Base-by-base conservation (phyloP, 805 yeast species). In the Wickerhamia fluorescens region DNA sequence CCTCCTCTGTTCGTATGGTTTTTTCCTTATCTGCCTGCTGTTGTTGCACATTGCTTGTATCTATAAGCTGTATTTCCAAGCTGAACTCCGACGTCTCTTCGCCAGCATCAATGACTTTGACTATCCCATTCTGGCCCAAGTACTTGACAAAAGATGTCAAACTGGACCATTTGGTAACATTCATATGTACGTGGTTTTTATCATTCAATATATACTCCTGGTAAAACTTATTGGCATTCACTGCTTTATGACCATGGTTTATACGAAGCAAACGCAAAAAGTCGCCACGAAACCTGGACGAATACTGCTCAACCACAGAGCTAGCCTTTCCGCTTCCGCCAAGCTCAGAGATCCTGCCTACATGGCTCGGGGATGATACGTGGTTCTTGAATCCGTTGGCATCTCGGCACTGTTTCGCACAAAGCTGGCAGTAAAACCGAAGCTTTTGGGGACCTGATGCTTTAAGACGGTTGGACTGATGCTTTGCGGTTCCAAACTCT, bases 381-480 rank as follows among this genome's bases (percentile, higher is more conserved):
- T 92, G 99, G 45, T 89, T 81, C 45, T 82, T 80, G 62, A 83
- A 92, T 15, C 98, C 99, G 56, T 92, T 89, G 38, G 83, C 94
- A 51, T 94, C 99, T 31, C 96, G 62, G 51, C 97, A 88, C 57
- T 92, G 99, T 47, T 89, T 86, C 49, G 70, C 74, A 47, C 99
- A 92, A 3, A 85, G 68, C 51, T 81, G 97, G 53, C 99, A 92
- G 55, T 87, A 94, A 68, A 75, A 89, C 36, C 75, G 68, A 29
- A 92, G 71, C 47, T 83, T 78, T 55, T 88, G 96, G 15, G 88
- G 74, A 2, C 97, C 97, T 27, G 73, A 66, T 15, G 85, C 75
- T 56, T 83, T 84, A 68, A 84, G 69, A 51, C 79, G 76, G 45
- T 83, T 85, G 17, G 89, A 69, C 28, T 80, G 60, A 51, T 73